Conservation (phyloP, 805 yeast genomes). For the Cyberlindnera sargentensis region DNA sequence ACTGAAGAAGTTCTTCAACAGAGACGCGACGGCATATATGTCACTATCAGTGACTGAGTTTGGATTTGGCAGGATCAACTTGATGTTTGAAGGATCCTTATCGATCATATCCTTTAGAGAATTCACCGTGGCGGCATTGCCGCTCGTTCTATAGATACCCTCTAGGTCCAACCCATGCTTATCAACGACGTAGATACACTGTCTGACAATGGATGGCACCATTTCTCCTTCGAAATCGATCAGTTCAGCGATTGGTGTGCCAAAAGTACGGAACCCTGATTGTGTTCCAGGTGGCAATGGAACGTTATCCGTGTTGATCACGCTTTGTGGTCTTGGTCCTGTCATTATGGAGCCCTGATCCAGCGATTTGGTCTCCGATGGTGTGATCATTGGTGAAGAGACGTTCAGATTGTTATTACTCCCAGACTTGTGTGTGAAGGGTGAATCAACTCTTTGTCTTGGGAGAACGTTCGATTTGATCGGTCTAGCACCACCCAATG, state of each 20-base stretch:
- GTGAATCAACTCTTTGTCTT: neutral
- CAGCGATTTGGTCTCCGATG: neutral
- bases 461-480: neutral
- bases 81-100: slow-evolving; percentile 60
- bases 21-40: slow-evolving; percentile 79
- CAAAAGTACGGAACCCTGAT: slow-evolving; percentile 53
- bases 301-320: slow-evolving; percentile 21
- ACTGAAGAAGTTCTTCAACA: slow-evolving; percentile 77
- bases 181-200: slow-evolving; percentile 83
- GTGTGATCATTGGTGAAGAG: slow-evolving; percentile 14
- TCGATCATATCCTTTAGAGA: slow-evolving; percentile 68
- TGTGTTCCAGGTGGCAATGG: slow-evolving; percentile 24
- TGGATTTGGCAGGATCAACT: slow-evolving; percentile 48
- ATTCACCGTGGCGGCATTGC: slow-evolving; percentile 67
- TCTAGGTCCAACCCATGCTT: slow-evolving; percentile 77
- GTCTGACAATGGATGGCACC: slow-evolving; percentile 85
- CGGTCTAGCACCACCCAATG: slow-evolving; percentile 18
- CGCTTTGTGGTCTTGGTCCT: slow-evolving; percentile 27
- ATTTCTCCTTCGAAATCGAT: slow-evolving; percentile 81
- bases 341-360: slow-evolving; percentile 14
- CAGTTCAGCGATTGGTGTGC: slow-evolving; percentile 71
- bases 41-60: slow-evolving; percentile 66
- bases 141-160: slow-evolving; percentile 85
- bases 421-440: neutral
- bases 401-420: neutral